These are phyloP conservation scores for Xylaria acuta DNA, from an alignment of 495 filamentous ascomycete species.

Conservation along the genomic window DNA sequence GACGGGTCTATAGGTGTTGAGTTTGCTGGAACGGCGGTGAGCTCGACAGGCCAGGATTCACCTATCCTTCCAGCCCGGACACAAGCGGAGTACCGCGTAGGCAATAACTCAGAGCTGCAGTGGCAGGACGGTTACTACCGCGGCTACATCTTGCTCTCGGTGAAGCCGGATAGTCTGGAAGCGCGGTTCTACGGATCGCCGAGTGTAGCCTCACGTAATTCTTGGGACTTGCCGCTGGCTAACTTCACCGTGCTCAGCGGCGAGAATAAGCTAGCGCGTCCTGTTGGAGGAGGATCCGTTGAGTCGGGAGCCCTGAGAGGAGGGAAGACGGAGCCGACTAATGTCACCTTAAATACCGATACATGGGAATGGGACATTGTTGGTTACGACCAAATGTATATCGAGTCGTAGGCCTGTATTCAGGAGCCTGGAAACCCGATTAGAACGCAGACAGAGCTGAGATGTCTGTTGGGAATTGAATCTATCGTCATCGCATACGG, in stretches of 20 bases:
- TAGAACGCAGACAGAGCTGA: background rate
- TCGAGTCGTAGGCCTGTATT: slow-evolving; percentile 16
- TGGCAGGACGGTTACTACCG: slow-evolving; percentile 75
- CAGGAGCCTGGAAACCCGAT: background rate
- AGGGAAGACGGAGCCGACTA: slow-evolving; percentile 53
- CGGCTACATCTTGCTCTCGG: slow-evolving; percentile 59
- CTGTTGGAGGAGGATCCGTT: slow-evolving; percentile 58
- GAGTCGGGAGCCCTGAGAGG: slow-evolving; percentile 56
- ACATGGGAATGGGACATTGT: slow-evolving; percentile 44
- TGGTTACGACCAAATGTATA: slow-evolving; percentile 41
- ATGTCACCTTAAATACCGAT: slow-evolving; percentile 57
- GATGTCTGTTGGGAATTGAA: background rate
- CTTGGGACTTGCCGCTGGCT: slow-evolving; percentile 62
- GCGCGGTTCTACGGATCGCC: slow-evolving; percentile 49
- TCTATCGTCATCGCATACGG: no score
- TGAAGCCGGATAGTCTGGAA: slow-evolving; percentile 32
- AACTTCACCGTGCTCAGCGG: slow-evolving; percentile 66
- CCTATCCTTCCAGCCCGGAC: slow-evolving; percentile 49
- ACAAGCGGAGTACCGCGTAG: slow-evolving; percentile 50
- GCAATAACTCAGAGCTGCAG: slow-evolving; percentile 63
- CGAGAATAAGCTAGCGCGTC: slow-evolving; percentile 57
- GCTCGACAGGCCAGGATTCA: slow-evolving; percentile 58
- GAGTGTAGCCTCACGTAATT: slow-evolving; percentile 52
- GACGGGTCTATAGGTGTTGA: slow-evolving; percentile 68
- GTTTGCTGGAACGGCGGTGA: slow-evolving; percentile 69